These are phyloP conservation scores for Clarireedia monteithiana DNA, from an alignment of 2,329 filamentous ascomycete genomes.

Conservation along the genomic window DNA sequence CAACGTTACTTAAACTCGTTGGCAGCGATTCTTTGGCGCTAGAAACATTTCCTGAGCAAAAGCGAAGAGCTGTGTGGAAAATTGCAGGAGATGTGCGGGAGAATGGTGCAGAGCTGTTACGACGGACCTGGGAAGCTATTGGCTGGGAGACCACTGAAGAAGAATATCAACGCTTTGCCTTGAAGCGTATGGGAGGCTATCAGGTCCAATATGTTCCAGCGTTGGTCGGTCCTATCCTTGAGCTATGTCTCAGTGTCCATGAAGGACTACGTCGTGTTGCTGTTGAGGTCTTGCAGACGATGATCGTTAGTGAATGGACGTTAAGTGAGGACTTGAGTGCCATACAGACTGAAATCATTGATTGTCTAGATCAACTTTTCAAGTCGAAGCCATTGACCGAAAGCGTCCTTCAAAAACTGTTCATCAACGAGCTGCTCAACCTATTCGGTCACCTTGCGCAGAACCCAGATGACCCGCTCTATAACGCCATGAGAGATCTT, in stretches of 20 bases:
- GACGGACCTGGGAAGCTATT: conserved; percentile 86
- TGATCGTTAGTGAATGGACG: conserved; percentile 98
- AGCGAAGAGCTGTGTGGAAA: conserved; percentile 94
- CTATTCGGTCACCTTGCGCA: conserved; percentile 67
- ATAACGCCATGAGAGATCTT: conserved; percentile 67
- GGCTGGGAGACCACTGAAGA: conserved; percentile 88
- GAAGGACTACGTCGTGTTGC: conserved; percentile 84
- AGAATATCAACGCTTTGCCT: conserved; percentile 67
- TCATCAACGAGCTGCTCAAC: conserved; percentile 76
- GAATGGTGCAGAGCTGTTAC: conserved; percentile 77
- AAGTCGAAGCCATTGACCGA: conserved; percentile 84
- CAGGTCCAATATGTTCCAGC: conserved; percentile 97
- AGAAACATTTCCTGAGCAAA: conserved; percentile 95
- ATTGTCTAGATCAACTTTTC: conserved; percentile 83
- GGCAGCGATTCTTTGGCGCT: conserved; percentile 82
- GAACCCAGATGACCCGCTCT: conserved; percentile 63
- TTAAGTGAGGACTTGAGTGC: conserved; percentile 85
- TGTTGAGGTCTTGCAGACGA: conserved; percentile 88
- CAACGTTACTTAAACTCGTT: conserved; percentile 79
- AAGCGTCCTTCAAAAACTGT: conserved; percentile 84
- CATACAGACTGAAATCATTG: conserved; percentile 94
- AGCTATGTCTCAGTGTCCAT: conserved; percentile 91
- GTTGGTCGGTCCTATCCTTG: conserved; percentile 83
- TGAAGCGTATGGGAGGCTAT: conserved; percentile 86
- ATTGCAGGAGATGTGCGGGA: conserved; percentile 95